Base-by-base conservation (phyloP, 768 basidiomycete genomes). In the Podaxis mareebaensis region DNA sequence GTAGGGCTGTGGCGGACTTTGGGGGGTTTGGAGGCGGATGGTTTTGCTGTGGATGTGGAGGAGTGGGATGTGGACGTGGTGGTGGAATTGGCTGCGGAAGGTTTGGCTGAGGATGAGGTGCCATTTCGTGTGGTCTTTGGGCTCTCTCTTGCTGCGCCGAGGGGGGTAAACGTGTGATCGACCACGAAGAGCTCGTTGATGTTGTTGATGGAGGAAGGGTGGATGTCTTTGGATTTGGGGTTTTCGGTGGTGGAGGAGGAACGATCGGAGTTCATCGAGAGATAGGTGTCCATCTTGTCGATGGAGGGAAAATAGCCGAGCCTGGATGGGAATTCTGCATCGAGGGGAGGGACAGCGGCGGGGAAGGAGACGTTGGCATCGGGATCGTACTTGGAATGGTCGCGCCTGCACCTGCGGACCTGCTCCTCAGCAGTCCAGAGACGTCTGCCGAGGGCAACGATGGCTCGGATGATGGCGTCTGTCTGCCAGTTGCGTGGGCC, bases 401-500 rank as follows among this genome's bases (percentile, higher is more conserved):
- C 52, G 10, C 26, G 28, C 2, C 46, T 39, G 20, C 56, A 40
- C 24, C 48, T 36, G 7, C 59, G 40, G 3, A 67, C 60, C 38
- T 61, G 67, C 15, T 84, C 80, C 67, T 87, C 86, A 3, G 84
- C 84, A n/a, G 77, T 78, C 70, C 81, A 80, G 80, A 87, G 83
- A 66, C 86, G 76, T 49, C 79, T 75, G 1, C 82, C 84, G 58
- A 88, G 74, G 36, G 76, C 76, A 28, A 76, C 75, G 62, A 89
- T 76, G 17, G 79, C 81, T 53, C 82, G 79, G 33, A 83, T 72
- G 67, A 89, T 85, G 65, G 76, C 74, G 48, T 86, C 84, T 22
- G 82, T 86, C 68, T 85, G 82, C 83, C 80, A 84, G 71, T 84
- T 80, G 51, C 73, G 59, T 10, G 82, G 81, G 3, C 86, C 86